Base-by-base conservation (phyloP, 768 basidiomycete genomes). In the Boletus pseudo-olivaceus region DNA sequence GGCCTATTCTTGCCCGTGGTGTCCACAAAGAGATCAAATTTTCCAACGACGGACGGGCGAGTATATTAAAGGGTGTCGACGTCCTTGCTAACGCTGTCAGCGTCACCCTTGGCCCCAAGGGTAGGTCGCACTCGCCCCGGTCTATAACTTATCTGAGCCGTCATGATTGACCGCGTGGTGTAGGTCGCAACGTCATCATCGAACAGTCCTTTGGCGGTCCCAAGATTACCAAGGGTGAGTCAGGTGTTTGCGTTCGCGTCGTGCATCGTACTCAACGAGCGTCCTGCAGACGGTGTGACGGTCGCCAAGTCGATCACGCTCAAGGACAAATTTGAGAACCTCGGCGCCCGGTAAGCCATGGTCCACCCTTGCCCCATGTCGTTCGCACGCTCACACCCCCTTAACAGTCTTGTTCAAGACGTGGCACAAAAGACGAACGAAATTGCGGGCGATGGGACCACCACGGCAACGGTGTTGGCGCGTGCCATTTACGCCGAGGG, bases 251-350 rank as follows among this genome's bases (percentile, higher is more conserved):
- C 5, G 11, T 3, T 9, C 10, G 5, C 2, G 14, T 45, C 34
- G 32, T 47, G 26, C 23, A 20, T 33, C 26, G 46, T 45, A 59
- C 49, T 56, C 48, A 61, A 29, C 37, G 1, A n/a, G 27, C 20
- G 49, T 19, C 3, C n/a, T 26, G 7, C 49, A 92, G 93, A 98
- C 72, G 96, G 95, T 84, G 96, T 97, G 19, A 96, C 94, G 27
- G 96, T 98, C 37, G 96, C 96, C 54, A 99, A 98, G 79, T 78
- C 93, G 35, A 93, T 99, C 62, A 78, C 85, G 6, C 82, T 98
- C 64, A 86, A 98, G 76, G 93, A 98, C 84, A 97, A 95, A 75
- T 98, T 98, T 68, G 93, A 98, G 80, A 98, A 98, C 80, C 89
- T 98, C 53, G 94, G 95, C 68, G 94, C 95, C 67, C 89, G 93